These are phyloP conservation scores for Eutrema japonicum DNA, from an alignment of 345 rosid species.

Conservation along the genomic window DNA sequence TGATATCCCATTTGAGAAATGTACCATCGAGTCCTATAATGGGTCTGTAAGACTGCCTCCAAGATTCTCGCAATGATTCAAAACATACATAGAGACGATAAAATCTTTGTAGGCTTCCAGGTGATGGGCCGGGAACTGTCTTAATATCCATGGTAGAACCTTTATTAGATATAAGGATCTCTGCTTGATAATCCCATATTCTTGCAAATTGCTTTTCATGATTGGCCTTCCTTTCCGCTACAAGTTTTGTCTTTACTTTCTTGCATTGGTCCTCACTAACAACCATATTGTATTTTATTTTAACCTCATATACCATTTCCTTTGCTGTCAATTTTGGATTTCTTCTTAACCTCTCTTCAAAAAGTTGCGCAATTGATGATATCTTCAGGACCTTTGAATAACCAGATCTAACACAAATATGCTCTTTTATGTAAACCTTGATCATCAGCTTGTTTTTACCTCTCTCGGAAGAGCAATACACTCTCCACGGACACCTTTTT, in stretches of 20 bases:
- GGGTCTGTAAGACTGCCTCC: neutral
- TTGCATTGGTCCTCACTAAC: neutral
- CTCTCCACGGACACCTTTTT: neutral
- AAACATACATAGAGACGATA: neutral
- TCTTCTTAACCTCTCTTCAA: neutral
- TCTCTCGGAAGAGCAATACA: neutral
- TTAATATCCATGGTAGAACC: neutral
- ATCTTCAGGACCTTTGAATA: neutral
- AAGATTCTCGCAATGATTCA: neutral
- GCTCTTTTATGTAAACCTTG: neutral
- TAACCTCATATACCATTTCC: neutral
- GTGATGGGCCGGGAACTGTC: neutral
- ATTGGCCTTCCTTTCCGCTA: neutral
- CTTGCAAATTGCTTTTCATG: neutral
- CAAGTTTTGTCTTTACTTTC: no score
- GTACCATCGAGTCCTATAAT: neutral
- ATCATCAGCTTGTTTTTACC: neutral
- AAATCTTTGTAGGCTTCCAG: neutral
- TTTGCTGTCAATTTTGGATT: neutral
- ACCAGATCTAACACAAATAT: neutral
- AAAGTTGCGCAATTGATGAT: neutral
- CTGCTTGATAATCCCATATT: neutral
- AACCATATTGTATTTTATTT: neutral
- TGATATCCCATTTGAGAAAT: neutral
- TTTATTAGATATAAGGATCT: no score